Base-by-base conservation (phyloP, 2,329 filamentous ascomycete genomes). In the Cytospora piceicola region DNA sequence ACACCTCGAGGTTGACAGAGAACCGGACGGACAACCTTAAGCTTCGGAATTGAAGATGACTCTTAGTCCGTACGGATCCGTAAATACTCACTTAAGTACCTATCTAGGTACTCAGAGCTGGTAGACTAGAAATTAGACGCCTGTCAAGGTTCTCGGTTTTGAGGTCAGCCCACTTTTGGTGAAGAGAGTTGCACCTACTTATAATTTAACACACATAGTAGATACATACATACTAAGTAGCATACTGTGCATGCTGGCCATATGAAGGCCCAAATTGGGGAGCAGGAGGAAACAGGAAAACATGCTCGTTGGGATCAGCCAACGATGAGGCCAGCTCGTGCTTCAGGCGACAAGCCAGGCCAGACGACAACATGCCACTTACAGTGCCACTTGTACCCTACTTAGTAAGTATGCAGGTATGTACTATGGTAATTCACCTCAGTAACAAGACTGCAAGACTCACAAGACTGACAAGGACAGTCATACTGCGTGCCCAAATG, bases 401-500 rank as follows among this genome's bases (percentile, higher is more conserved):
- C n/a, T 46, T 46, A 7, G 11, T 46, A 8, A 46, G 42, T 17
- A 42, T n/a, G n/a, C 39, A 17, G 39, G 20, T 42, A 15, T 17
- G 39, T 42, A 42, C 32, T 12, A 34, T 34, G 32, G 32, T 8
- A 34, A 9, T 34, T 34, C 32, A 34, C 32, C 11, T 34, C 32
- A 34, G 8, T 34, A 8, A 12, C 32, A 34, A n/a, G n/a, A n/a
- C n/a, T n/a, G n/a, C n/a, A n/a, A n/a, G n/a, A n/a, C n/a, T n/a
- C n/a, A n/a, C n/a, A n/a, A n/a, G 32, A 34, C 32, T 34, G 32
- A 34, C 32, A 34, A 29, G 27, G 32, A 34, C 32, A 34, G 32
- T 34, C 32, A 34, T 34, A 34, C 32, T 34, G 32, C 32, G 32
- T 62, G 60, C 60, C 60, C 60, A 56, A 54, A 51, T 62, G 60